Evolutionary conservation across 108 stramenopile genomes (phyloP).

Genomic region (Cyclotella sp.): DNA sequence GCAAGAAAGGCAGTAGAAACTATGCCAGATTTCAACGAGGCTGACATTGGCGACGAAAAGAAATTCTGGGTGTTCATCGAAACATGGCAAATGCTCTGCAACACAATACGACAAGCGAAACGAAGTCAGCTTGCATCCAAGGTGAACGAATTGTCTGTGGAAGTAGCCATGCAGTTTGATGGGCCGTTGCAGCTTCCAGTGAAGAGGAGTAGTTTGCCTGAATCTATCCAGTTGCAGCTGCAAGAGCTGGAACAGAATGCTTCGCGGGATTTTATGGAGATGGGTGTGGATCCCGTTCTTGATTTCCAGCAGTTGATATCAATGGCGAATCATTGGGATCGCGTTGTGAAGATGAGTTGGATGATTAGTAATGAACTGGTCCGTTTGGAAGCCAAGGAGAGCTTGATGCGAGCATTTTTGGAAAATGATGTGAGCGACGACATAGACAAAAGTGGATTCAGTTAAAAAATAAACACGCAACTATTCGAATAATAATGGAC

Average conservation of each 20-base stretch:
- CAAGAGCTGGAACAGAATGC: conserved; percentile 62
- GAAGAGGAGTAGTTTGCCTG: conserved; percentile 60
- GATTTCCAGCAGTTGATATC: conserved; percentile 76
- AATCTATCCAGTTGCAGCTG: conserved; percentile 51
- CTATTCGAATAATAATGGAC: no score
- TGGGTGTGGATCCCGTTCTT: conserved; percentile 71
- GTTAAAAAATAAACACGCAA: no score
- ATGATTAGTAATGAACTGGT: conserved; percentile 60
- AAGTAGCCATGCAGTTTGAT: conserved; percentile 47
- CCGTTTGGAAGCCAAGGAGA: conserved; percentile 59
- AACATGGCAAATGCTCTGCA: conserved; percentile 76
- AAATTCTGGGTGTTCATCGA: conserved; percentile 68
- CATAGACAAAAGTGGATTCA: background rate
- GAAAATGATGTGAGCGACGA: background rate
- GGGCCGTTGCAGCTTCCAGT: conserved; percentile 76
- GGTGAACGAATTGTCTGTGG: conserved; percentile 71
- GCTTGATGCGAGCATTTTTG: conserved; percentile 45
- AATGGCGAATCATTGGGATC: conserved; percentile 39
- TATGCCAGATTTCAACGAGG: conserved; percentile 22
- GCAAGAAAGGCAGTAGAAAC: conserved; percentile 41
- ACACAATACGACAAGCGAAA: conserved; percentile 60
- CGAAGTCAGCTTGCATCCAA: conserved; percentile 47
- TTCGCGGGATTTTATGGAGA: conserved; percentile 47
- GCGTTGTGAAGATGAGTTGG: conserved; percentile 47
- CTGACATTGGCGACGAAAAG: conserved; percentile 19